These are phyloP conservation scores for Didymella sp. DNA, from an alignment of 2,329 filamentous ascomycete species.

Conservation along the genomic window DNA sequence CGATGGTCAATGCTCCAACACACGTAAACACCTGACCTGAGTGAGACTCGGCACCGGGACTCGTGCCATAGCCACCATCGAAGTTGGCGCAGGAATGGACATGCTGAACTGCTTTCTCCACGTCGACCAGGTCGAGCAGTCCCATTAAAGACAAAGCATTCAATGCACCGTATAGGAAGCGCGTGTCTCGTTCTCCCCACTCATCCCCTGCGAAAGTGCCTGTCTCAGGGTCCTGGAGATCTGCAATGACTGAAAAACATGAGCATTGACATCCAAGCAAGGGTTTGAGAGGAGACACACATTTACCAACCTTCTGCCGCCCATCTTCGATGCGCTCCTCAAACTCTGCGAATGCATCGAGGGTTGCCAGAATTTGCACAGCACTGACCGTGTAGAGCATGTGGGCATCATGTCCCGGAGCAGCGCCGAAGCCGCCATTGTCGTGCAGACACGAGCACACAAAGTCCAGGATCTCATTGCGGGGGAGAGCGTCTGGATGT, in stretches of 20 bases:
- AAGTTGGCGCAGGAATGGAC: constrained; percentile 87
- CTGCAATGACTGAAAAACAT: constrained; percentile 70
- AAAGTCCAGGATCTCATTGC: constrained; percentile 83
- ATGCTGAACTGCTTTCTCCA: constrained; percentile 80
- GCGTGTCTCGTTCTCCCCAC: constrained; percentile 95
- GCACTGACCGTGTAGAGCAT: constrained; percentile 96
- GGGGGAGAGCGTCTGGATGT: constrained; percentile 80
- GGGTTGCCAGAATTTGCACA: constrained; percentile 87
- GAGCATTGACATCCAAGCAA: constrained; percentile 26
- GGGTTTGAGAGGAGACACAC: constrained; percentile 61
- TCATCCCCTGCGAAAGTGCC: constrained; percentile 94
- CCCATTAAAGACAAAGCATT: constrained; percentile 87
- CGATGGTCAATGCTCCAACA: constrained; percentile 84
- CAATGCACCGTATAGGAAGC: constrained; percentile 89
- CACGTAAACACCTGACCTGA: constrained; percentile 96
- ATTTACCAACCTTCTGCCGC: constrained; percentile 76
- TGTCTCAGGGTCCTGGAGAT: constrained; percentile 77
- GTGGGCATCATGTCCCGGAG: constrained; percentile 92
- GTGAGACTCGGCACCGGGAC: constrained; percentile 91
- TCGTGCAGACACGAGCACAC: constrained; percentile 94
- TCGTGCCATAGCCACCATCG: constrained; percentile 90
- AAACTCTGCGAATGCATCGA: constrained; percentile 84
- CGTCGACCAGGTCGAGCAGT: constrained; percentile 74
- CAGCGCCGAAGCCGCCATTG: constrained; percentile 89
- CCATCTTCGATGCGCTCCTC: constrained; percentile 72